A percentile compares a stretch with the other conserved stretches of the same genome.
Evolutionary conservation across 805 yeast species (phyloP).

Genomic region (Ogataea parapolymorpha): DNA sequence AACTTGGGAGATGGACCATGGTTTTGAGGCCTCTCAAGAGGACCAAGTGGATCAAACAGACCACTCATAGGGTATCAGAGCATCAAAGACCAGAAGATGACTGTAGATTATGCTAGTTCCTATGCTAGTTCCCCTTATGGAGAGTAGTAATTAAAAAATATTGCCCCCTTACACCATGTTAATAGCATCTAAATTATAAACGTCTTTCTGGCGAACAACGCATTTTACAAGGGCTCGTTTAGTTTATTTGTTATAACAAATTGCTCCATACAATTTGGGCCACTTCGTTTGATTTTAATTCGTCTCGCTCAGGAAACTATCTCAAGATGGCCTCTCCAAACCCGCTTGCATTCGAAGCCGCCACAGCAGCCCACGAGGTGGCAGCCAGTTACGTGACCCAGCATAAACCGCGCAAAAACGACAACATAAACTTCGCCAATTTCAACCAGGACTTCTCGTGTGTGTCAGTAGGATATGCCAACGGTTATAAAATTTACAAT

Average conservation of each 20-base stretch:
- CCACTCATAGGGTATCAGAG: background rate
- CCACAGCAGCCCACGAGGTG: constrained; percentile 16
- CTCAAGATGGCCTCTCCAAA: constrained; percentile 15
- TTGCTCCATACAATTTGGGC: background rate
- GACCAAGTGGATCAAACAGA: constrained; percentile 11
- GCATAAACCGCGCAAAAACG: constrained; percentile 11
- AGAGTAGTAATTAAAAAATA: background rate
- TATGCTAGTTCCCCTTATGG: background rate
- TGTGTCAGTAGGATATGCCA: constrained; percentile 65
- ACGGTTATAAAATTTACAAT: constrained; percentile 71
- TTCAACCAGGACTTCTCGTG: constrained; percentile 89
- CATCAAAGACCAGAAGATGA: background rate
- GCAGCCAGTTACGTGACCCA: constrained; percentile 13
- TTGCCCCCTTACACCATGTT: background rate
- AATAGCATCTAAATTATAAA: background rate
- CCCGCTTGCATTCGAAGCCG: constrained; percentile 22
- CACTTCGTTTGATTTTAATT: no score
- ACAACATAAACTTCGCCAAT: constrained; percentile 47
- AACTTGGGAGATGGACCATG: constrained; percentile 41
- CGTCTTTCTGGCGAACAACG: constrained; percentile 1
- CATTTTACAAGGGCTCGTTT: background rate
- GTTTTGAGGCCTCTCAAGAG: constrained; percentile 32
- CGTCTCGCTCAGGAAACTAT: no score
- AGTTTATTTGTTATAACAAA: background rate
- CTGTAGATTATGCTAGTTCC: no score